Conservation (phyloP, 2,329 filamentous ascomycete species). For the Aulographum hederae region DNA sequence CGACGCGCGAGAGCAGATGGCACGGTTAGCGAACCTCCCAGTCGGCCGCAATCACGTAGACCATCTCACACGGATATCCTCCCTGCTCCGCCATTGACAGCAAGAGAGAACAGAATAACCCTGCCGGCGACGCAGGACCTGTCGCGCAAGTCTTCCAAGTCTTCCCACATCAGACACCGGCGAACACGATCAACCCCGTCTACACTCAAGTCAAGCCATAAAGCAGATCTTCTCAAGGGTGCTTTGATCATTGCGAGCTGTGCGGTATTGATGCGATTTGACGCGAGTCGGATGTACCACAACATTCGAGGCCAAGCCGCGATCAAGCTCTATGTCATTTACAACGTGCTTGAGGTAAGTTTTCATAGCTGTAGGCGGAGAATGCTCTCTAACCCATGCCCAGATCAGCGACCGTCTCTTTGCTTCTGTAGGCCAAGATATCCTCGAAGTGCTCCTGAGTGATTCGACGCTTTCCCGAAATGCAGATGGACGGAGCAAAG, state of each 20-base stretch:
- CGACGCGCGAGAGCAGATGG: slow-evolving; percentile 27
- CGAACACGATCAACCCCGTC: slow-evolving; percentile 75
- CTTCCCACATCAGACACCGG: slow-evolving; percentile 34
- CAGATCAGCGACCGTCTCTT: slow-evolving; percentile 71
- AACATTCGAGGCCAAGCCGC: slow-evolving; percentile 90
- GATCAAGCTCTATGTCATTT: slow-evolving; percentile 97
- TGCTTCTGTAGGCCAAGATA: slow-evolving; percentile 83
- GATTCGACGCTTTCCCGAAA: slow-evolving; percentile 80
- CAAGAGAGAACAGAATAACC: too few species aligned
- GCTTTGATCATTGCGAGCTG: slow-evolving; percentile 76
- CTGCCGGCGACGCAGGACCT: not conserved
- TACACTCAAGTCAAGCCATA: slow-evolving; percentile 69
- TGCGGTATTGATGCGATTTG: slow-evolving; percentile 69
- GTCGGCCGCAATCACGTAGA: not conserved
- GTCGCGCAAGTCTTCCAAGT: slow-evolving; percentile 14
- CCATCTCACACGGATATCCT: not conserved
- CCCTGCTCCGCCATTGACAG: too few species aligned
- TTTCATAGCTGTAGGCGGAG: not conserved
- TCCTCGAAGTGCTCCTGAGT: slow-evolving; percentile 89
- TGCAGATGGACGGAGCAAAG: slow-evolving; percentile 73
- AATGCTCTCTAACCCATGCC: not conserved
- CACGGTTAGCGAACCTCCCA: slow-evolving; percentile 8
- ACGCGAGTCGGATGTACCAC: slow-evolving; percentile 96
- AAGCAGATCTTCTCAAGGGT: slow-evolving; percentile 86
- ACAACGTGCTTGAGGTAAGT: slow-evolving; percentile 75